Base-by-base conservation (phyloP, 257 asterid genomes). In the Marsdenia floribunda region DNA sequence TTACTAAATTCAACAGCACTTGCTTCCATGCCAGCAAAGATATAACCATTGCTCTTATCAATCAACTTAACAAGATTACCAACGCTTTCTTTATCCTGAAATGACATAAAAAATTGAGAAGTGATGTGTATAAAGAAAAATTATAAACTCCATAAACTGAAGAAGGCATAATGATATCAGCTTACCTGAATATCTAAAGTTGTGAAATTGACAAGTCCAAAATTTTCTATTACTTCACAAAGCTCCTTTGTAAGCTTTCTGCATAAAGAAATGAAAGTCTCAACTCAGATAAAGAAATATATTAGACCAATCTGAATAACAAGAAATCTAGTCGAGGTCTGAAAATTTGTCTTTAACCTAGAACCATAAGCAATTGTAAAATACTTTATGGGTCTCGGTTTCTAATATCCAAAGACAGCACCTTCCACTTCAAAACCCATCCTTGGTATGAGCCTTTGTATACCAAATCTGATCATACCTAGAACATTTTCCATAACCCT, bases 211-310 rank as follows among this genome's bases (percentile, higher is more conserved):
- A 94, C 96, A 5, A 92, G 93, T 53, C 96, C 78, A 83, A 76
- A 95, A 76, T 85, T 74, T 74, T 95, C 98, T 75, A 95, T 85
- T 80, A 95, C 97, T 82, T 89, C 97, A 44, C 99, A 92, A 54
- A 95, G 90, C 87, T 90, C 98, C 90, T 92, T 92, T 19, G 98
- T 92, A 47, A 95, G 96, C 85, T 92, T 89, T 76, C 99, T 95
- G 92, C 80, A 76, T 10, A 67, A 66, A 52, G 75, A 68, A 61
- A 29, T 38, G 44, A 37, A 63, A 13, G 13, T 63, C 73, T 65
- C 50, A 65, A 37, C 26, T 35, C 26, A 65, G 44, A 38, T 5
- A 65, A 19, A 65, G 26, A 65, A 65, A 65, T 18, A 7, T 3
- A 18, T 65, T 6, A 26, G 24, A 65, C 70, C 9, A 64, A 14